Base-by-base conservation (phyloP, 768 basidiomycete genomes). In the Hericium rajendrae region DNA sequence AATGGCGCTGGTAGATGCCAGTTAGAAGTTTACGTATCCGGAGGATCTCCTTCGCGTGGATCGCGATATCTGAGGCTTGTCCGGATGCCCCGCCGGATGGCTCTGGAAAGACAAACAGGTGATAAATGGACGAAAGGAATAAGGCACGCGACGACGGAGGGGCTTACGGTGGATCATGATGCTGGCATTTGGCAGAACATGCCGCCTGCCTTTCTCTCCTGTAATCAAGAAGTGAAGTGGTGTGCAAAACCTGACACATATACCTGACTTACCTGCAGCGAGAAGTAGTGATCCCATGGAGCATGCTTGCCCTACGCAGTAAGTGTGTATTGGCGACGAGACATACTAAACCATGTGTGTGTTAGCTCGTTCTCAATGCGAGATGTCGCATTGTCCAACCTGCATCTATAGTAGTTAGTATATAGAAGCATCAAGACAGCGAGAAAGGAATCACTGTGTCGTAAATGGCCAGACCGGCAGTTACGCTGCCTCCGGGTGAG, bases 141-240 rank as follows among this genome's bases (percentile, higher is more conserved):
- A 13, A 8, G 22, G 32, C 20, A 10, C 52, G 26, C 38, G 60
- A 58, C 57, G 43, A n/a, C 62, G 58, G 38, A 39, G 26, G 37
- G 38, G 53, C 83, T 67, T 69, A 95, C 94, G 95, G 70, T 98
- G 95, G 56, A 98, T 97, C 95, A 98, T 98, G 66, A 98, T 92
- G 68, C 88, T 91, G 18, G 93, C 87, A 68, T 97, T 90, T 12
- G 93, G 92, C 57, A 98, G 79, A 64, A 88, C 88, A 68, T 93
- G 93, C 32, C 95, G 79, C 69, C 94, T 92, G 38, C 94, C 94
- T 62, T 78, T 84, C 73, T 88, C 92, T 38, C 93, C 81, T 79
- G 40, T 15, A 40, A 6, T 22, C 10, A 20, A 39, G 43, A 64
- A 20, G 55, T 53, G 54, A 56, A 58, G 43, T 8, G n/a, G 66